These are phyloP conservation scores for Filosporella fistucella DNA, from an alignment of 495 filamentous ascomycete genomes.

Conservation along the genomic window DNA sequence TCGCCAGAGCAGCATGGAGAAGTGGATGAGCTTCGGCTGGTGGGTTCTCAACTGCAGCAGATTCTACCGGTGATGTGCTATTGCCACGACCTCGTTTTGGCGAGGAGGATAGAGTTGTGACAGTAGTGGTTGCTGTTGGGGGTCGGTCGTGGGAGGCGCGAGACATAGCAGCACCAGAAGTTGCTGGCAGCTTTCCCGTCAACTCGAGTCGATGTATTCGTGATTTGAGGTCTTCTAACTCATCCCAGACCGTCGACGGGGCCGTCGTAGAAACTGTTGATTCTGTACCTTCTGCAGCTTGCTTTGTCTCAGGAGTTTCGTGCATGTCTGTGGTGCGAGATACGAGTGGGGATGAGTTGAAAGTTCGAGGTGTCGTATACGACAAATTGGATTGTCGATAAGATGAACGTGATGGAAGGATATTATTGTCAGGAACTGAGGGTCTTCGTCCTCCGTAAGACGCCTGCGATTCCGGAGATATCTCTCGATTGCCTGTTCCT, in stretches of 20 bases:
- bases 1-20: conserved; percentile 73
- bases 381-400: conserved; percentile 47
- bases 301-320: conserved; percentile 40
- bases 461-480: conserved; percentile 39
- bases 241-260: conserved; percentile 95
- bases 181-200: conserved; percentile 79
- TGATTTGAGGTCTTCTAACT: conserved; percentile 92
- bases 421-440: conserved; percentile 27
- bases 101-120: conserved; percentile 85
- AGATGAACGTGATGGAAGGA: conserved; percentile 14
- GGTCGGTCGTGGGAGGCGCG: conserved; percentile 75
- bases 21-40: conserved; percentile 61
- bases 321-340: conserved; percentile 33
- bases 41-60: conserved; percentile 28
- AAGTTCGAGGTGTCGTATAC: conserved; percentile 43
- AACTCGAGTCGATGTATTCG: conserved; percentile 89
- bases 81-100: conserved; percentile 61
- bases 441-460: conserved; percentile 39
- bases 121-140: conserved; percentile 86
- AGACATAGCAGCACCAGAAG: conserved; percentile 73
- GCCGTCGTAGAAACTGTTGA: conserved; percentile 83
- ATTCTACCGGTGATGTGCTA: conserved; percentile 44
- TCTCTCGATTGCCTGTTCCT: conserved; percentile 37
- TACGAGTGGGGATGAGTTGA: conserved; percentile 52
- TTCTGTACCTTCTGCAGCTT: conserved; percentile 58